phyloP scores from a whole-genome alignment of 192 early-diverging fungal species.

The Mortierella hygrophila region DNA sequence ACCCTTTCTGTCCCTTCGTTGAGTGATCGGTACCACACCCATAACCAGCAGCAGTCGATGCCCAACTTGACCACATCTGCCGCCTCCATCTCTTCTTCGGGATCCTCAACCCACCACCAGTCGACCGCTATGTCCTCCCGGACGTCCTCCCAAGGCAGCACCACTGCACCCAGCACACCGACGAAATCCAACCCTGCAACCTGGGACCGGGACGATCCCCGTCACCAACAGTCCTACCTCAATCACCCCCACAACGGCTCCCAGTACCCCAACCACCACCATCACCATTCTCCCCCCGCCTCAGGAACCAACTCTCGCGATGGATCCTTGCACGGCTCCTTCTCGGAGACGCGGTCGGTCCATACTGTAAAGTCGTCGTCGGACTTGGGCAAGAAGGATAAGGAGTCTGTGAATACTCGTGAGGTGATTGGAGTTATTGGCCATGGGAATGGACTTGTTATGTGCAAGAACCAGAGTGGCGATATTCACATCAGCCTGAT shows the following conservation, averaged over 20 bases:
- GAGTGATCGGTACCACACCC: slow-evolving; percentile 26
- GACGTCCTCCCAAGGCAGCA: slow-evolving; percentile 43
- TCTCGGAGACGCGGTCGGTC: slow-evolving; percentile 28
- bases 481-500: slow-evolving; percentile 42
- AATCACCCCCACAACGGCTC: slow-evolving; percentile 25
- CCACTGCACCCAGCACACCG: neutral
- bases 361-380: slow-evolving; percentile 31
- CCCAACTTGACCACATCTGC: neutral
- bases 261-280: neutral
- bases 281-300: slow-evolving; percentile 19
- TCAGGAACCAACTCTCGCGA: slow-evolving; percentile 36
- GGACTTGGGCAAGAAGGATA: slow-evolving; percentile 38
- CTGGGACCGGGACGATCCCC: slow-evolving; percentile 39
- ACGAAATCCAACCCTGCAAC: neutral
- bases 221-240: slow-evolving; percentile 32
- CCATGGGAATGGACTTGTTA: slow-evolving; percentile 33
- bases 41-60: neutral
- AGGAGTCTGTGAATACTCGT: slow-evolving; percentile 25
- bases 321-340: slow-evolving; percentile 28
- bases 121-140: slow-evolving; percentile 27
- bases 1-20: slow-evolving; percentile 28
- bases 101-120: slow-evolving; percentile 37
- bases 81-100: slow-evolving; percentile 7
- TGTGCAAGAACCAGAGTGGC: slow-evolving; percentile 54
- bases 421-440: slow-evolving; percentile 50